Base-by-base conservation (phyloP, 1,139 yeast genomes). In the Entelexis sorbosivorans region DNA sequence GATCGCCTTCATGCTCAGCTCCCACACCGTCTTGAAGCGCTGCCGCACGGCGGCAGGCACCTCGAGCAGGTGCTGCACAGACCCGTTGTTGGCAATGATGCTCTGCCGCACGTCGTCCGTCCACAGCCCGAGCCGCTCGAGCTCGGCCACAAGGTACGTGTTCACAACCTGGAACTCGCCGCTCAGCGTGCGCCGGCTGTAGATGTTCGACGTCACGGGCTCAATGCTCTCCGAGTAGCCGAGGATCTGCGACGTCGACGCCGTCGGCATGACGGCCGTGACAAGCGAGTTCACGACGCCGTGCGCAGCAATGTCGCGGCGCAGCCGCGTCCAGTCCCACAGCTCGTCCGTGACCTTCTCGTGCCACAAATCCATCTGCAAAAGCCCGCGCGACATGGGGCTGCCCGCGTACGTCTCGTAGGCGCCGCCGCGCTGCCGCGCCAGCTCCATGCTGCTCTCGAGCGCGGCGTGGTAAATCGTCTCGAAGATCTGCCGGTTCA, bases 1-100 rank as follows among this genome's bases (percentile, higher is more conserved):
- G 55, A 91, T 78, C n/a, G 77, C 75, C 69, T 79, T 81, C 67
- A 91, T 97, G 42, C 95, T 79, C 45, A 91, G 77, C 69, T 91
- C 97, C 97, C 97, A 91, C 17, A 87, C 96, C 0, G 98, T 91
- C 69, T 82, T 85, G 73, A 88, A 88, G 46, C 88, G 70, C 6
- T 74, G 77, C 64, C 85, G 87, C 59, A 88, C 66, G 39, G 81
- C 84, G 39, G 73, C 74, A 20, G 97, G 97, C 50, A 91, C 79
- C 57, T 74, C 77, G 48, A 80, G 77, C 53, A 89, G 76, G 53
- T 73, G 70, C 68, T 88, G 96, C 56, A 91, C 78, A 3, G 96
- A 88, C 14, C 98, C 98, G 59, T 85, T 81, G 59, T 81, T 78
- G 44, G 82, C 71, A 56, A 91, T 75, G 55, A 91, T 82, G 60